phyloP scores from a whole-genome alignment of 352 stramenopile genomes.

The Phytophthora multivora region DNA sequence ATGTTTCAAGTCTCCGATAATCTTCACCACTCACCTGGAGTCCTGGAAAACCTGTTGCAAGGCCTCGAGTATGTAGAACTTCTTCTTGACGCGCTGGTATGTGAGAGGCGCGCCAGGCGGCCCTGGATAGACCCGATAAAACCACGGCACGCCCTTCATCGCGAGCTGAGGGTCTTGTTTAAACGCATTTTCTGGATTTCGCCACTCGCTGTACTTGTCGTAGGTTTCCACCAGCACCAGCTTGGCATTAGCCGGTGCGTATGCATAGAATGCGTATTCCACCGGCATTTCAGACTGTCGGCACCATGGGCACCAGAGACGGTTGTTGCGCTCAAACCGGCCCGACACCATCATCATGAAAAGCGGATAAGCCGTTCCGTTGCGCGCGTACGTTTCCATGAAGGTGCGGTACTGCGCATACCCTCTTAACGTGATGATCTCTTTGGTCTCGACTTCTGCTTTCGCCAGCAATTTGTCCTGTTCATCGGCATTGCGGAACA shows the following conservation, averaged over 20 bases:
- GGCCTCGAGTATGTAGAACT: constrained; percentile 41
- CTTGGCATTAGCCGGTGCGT: constrained; percentile 52
- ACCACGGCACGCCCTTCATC: constrained; percentile 67
- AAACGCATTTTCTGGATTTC: constrained; percentile 72
- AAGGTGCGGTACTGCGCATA: constrained; percentile 48
- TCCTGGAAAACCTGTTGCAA: constrained; percentile 35
- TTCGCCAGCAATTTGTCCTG: constrained; percentile 44
- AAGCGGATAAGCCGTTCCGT: constrained; percentile 45
- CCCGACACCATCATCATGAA: constrained; percentile 80
- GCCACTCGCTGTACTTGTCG: constrained; percentile 70
- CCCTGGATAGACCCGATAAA: constrained; percentile 54
- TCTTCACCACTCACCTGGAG: constrained; percentile 7
- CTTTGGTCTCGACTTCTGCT: constrained; percentile 50
- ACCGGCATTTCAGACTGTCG: constrained; percentile 65
- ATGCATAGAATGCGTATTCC: constrained; percentile 74
- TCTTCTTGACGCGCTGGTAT: constrained; percentile 42
- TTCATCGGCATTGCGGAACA: constrained; percentile 65
- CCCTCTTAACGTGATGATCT: constrained; percentile 54
- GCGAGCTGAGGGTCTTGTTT: constrained; percentile 56
- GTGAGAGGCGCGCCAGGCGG: constrained; percentile 28
- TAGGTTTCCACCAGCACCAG: constrained; percentile 61
- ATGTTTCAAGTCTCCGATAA: constrained; percentile 8
- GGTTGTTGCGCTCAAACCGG: constrained; percentile 63
- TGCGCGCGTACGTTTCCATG: constrained; percentile 37
- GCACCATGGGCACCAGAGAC: constrained; percentile 79